A percentile compares a stretch with the other conserved stretches of the same genome.
Conservation (phyloP, 805 yeast genomes). For the Hanseniaspora taiwanica region DNA sequence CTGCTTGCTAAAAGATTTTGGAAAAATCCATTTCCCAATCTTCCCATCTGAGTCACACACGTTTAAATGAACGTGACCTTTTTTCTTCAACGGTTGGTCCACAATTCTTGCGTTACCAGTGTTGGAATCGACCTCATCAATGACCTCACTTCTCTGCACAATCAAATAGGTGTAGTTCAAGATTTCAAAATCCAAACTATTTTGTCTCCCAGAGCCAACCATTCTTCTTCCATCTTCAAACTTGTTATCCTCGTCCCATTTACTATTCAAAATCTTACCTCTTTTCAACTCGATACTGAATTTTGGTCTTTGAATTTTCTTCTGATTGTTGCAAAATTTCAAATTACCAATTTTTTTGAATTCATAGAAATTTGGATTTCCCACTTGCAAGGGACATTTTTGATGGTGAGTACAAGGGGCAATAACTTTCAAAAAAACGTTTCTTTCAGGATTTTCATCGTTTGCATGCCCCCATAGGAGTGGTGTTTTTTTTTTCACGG, state of each 20-base stretch:
- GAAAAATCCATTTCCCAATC: slow-evolving; percentile 77
- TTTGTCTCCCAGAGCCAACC: slow-evolving; percentile 51
- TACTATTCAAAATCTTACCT: slow-evolving; percentile 60
- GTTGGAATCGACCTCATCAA: slow-evolving; percentile 25
- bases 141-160: slow-evolving; percentile 43
- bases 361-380: slow-evolving; percentile 54
- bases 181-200: slow-evolving; percentile 55
- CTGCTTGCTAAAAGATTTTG: slow-evolving; percentile 54
- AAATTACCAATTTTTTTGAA: slow-evolving; percentile 43
- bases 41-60: slow-evolving; percentile 71
- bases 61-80: slow-evolving; percentile 70
- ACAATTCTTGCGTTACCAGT: slow-evolving; percentile 49
- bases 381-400: slow-evolving; percentile 72
- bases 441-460: too few relatives aligned
- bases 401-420: slow-evolving; percentile 91
- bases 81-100: slow-evolving; percentile 57
- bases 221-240: slow-evolving; percentile 33
- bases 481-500: slow-evolving; percentile 31
- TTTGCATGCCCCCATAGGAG: slow-evolving; percentile 1
- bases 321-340: slow-evolving; percentile 64
- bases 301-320: slow-evolving; percentile 62
- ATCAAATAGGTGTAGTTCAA: slow-evolving; percentile 67
- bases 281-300: slow-evolving; percentile 73
- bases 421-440: slow-evolving; percentile 48
- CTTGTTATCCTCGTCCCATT: slow-evolving; percentile 53